A percentile compares a stretch with the other conserved stretches of the same genome.
phyloP scores from a whole-genome alignment of 257 asterid genomes.

The Solanum gandarillasii region DNA sequence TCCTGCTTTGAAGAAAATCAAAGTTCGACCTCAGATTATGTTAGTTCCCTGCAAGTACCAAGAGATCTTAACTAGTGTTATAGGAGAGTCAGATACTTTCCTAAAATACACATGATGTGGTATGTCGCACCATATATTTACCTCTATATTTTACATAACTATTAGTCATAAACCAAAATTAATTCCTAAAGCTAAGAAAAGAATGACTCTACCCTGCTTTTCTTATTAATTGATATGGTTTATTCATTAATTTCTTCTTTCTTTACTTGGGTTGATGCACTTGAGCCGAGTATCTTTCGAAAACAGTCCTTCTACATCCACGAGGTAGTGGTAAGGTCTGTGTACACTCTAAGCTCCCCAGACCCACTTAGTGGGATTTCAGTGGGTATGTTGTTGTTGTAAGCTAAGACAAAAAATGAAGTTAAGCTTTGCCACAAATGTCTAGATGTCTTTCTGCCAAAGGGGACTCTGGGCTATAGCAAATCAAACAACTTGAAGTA shows the following conservation, averaged over 20 bases:
- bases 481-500: not conserved
- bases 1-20: not conserved
- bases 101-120: not conserved
- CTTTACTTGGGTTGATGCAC: no score
- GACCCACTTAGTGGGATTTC: not conserved
- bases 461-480: not conserved
- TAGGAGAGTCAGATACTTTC: not conserved
- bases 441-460: not conserved
- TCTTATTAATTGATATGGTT: not conserved
- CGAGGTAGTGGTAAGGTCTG: not conserved
- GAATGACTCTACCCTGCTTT: not conserved
- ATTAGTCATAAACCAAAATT: not conserved
- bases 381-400: no score
- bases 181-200: not conserved
- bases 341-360: not conserved
- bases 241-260: not conserved
- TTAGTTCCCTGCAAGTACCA: not conserved
- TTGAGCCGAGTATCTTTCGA: not conserved
- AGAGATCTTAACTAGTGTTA: not conserved
- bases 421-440: not conserved
- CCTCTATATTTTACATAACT: not conserved
- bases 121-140: not conserved
- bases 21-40: not conserved
- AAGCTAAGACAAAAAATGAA: not conserved
- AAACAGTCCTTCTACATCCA: not conserved